A percentile compares a stretch with the other conserved stretches of the same genome.
These are phyloP conservation scores for Colletotrichum tropicale DNA, from an alignment of 2,329 filamentous ascomycete genomes.

Conservation along the genomic window DNA sequence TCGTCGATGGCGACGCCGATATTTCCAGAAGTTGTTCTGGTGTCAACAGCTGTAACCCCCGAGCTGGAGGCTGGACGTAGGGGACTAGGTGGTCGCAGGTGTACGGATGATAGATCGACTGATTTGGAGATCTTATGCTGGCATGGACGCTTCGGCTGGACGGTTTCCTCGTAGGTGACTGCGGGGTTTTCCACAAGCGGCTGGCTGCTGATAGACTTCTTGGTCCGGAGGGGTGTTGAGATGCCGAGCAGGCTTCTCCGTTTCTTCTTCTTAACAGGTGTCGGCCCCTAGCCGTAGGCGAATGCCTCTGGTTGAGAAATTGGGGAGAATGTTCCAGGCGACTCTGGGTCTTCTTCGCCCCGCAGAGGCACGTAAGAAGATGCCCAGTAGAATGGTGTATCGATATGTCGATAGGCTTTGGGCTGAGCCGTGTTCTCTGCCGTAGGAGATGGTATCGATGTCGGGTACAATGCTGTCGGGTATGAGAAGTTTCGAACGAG, in stretches of 20 bases:
- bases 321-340: neutral
- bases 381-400: slow-evolving; percentile 14
- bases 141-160: neutral
- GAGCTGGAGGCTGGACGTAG: slow-evolving; percentile 11
- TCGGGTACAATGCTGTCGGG: slow-evolving; percentile 12
- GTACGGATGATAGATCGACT: neutral
- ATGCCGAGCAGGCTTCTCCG: slow-evolving; percentile 4
- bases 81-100: neutral
- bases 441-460: neutral
- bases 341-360: neutral
- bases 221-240: neutral
- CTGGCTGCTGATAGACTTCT: neutral
- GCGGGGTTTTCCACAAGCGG: neutral
- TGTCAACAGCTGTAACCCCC: slow-evolving; percentile 2
- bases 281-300: slow-evolving; percentile 12
- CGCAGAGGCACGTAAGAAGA: slow-evolving; percentile 2
- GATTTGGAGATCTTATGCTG: slow-evolving; percentile 1
- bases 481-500: slow-evolving; percentile 27
- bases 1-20: slow-evolving; percentile 3
- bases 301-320: slow-evolving; percentile 4
- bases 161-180: neutral
- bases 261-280: slow-evolving; percentile 4
- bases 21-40: neutral
- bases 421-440: neutral
- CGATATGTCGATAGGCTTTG: neutral